Conservation (phyloP, 331 rosid genomes). For the Acacia pycnantha region DNA sequence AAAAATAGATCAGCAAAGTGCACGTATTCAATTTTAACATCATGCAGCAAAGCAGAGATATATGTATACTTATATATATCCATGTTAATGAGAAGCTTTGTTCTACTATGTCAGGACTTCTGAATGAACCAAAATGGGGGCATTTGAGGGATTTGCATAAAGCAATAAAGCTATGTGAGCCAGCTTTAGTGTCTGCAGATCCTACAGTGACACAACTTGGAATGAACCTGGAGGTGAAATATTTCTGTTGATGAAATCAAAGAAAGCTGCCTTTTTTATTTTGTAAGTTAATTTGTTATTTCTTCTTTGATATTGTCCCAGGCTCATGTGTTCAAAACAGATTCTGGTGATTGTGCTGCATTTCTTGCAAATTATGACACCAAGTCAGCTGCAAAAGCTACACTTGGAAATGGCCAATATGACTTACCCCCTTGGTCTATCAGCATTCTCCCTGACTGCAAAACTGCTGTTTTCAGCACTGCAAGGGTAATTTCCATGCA, state of each 20-base stretch:
- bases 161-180: slow-evolving; percentile 76
- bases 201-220: slow-evolving; percentile 65
- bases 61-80: background rate
- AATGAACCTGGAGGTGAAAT: slow-evolving; percentile 65
- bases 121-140: slow-evolving; percentile 81
- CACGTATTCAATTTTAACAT: slow-evolving; percentile 13
- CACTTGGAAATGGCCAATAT: slow-evolving; percentile 60
- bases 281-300: slow-evolving; percentile 22
- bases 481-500: slow-evolving; percentile 62
- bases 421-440: slow-evolving; percentile 94
- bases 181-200: slow-evolving; percentile 70
- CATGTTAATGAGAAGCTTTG: slow-evolving; percentile 19
- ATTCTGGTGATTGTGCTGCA: slow-evolving; percentile 69
- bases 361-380: slow-evolving; percentile 88
- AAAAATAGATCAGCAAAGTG: background rate
- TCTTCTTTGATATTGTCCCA: slow-evolving; percentile 30
- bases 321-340: slow-evolving; percentile 77
- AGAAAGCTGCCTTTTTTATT: background rate
- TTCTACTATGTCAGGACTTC: slow-evolving; percentile 57
- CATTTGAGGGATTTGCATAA: slow-evolving; percentile 85
- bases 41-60: background rate
- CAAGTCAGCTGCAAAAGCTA: slow-evolving; percentile 43
- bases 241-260: background rate
- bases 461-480: slow-evolving; percentile 81
- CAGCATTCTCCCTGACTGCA: slow-evolving; percentile 97